phyloP scores from a whole-genome alignment of 768 basidiomycete genomes.

The Macrolepiota dolichaula region DNA sequence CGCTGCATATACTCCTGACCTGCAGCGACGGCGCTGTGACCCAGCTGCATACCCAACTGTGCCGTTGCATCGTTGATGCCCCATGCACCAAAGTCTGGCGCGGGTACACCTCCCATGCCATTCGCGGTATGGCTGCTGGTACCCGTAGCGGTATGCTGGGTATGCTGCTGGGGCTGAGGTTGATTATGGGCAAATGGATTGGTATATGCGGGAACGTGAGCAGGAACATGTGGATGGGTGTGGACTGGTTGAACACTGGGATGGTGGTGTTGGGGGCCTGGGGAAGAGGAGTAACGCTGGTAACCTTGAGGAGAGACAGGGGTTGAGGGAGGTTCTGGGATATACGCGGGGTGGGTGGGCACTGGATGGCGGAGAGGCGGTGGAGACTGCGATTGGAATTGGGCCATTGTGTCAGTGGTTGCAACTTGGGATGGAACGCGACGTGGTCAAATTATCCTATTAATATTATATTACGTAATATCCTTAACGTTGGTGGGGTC shows the following conservation, averaged over 20 bases:
- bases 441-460: no score
- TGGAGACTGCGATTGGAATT: conserved; percentile 38
- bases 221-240: conserved; percentile 17
- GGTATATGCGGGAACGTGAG: conserved; percentile 44
- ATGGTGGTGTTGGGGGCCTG: conserved; percentile 32
- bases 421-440: no score
- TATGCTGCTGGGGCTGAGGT: conserved; percentile 25
- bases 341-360: conserved; percentile 83
- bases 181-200: conserved; percentile 47
- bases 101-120: conserved; percentile 6
- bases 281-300: conserved; percentile 68
- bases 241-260: conserved; percentile 19
- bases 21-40: conserved; percentile 85
- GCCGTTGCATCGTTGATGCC: conserved; percentile 92
- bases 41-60: conserved; percentile 94
- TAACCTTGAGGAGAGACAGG: conserved; percentile 73
- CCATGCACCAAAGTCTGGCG: conserved; percentile 66
- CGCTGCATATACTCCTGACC: conserved; percentile 96
- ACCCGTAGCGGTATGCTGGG: neutral
- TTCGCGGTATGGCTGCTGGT: no score
- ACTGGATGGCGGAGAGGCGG: conserved; percentile 86
- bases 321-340: conserved; percentile 79
- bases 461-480: no score
- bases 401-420: neutral
- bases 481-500: no score